Base-by-base conservation (phyloP, 768 basidiomycete genomes). In the Boletus patriciae region DNA sequence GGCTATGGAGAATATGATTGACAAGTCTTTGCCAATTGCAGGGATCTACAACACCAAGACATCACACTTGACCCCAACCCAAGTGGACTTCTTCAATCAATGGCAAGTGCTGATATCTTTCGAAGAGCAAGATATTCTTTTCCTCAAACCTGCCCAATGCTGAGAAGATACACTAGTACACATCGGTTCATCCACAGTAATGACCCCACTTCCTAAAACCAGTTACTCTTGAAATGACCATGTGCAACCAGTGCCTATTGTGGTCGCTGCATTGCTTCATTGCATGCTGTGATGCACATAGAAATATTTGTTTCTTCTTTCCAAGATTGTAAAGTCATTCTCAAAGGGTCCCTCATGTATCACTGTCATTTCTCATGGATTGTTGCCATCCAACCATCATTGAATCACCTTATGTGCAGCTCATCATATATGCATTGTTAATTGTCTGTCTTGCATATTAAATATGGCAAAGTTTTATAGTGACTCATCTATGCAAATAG, bases 41-140 rank as follows among this genome's bases (percentile, higher is more conserved):
- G 83, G 87, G 43, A 78, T 88, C 9, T 98, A 91, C 67, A 80
- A 79, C 0, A 75, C 84, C 57, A 94, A 91, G 72, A 95, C 92
- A 0, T 81, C 83, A 0, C 94, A 98, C 66, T 77, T 99, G 34
- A 88, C 86, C 0, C 71, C 78, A 0, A 21, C 68, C 0, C 92
- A 96, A 43, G 71, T 77, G 0, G 79, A 77, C 1, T 98, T 98
- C 72, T 98, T 97, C 78, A 84, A 84, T 65, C 80, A 83, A 62
- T 99, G 97, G 97, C 96, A 99, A 67, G 74, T 78, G 3, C 79
- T 98, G 16, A 78, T 98, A 54, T 79, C 92, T 3, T 67, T 86
- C 5, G 97, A 99, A 70, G 97, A 98, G 68, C 86, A 88, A 55
- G 95, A 68, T 76, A 4, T 83, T 73, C 62, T 61, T 58, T 44